Base-by-base conservation (phyloP, 176 grass and related monocot genomes). In the Carex parvula region DNA sequence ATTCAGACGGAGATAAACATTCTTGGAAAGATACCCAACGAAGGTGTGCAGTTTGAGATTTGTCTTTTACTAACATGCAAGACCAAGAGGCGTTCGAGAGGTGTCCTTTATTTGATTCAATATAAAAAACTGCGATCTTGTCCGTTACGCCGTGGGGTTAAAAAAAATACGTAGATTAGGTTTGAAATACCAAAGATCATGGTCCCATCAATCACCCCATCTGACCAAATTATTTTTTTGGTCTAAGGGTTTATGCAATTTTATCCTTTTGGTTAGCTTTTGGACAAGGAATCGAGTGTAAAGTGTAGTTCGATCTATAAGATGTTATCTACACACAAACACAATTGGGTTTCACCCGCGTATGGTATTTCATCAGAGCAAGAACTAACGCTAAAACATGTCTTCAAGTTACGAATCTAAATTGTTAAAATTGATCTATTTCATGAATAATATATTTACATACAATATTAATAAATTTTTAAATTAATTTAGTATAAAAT, bases 31-130 rank as follows among this genome's bases (percentile, higher is more conserved):
- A 81, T 81, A 62, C 78, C 56, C 78, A 21, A 81, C 7, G 20
- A 77, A 83, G 67, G 59, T 68, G 80, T 62, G 22, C 57, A 65
- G 39, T 67, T 44, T 83, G 61, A 46, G 60, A 64, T 83, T 83
- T 83, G 80, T 64, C 80, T 83, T 83, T 44, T 83, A 81, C 10
- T 82, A 65, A 83, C 59, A 83, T 83, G 80, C 79, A 67, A 83
- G 50, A 56, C 46, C 46, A 56, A 56, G 48, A n/a, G 37, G 32
- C 29, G 42, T 1, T 44, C 42, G 32, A 60, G 79, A 60, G 5
- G 21, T 60, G 20, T 50, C 9, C 9, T 41, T 33, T 48, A 12
- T 63, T 15, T 21, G 22, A 58, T 79, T 52, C 74, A 79, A 33
- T 35, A 64, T 78, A 78, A 9, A 59, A 61, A 9, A 61, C 7